Evolutionary conservation across 1,139 yeast genomes (phyloP), one percentile per base, ranked within the genome.

Genomic region (Scheffersomyces cryptocercus): DNA sequence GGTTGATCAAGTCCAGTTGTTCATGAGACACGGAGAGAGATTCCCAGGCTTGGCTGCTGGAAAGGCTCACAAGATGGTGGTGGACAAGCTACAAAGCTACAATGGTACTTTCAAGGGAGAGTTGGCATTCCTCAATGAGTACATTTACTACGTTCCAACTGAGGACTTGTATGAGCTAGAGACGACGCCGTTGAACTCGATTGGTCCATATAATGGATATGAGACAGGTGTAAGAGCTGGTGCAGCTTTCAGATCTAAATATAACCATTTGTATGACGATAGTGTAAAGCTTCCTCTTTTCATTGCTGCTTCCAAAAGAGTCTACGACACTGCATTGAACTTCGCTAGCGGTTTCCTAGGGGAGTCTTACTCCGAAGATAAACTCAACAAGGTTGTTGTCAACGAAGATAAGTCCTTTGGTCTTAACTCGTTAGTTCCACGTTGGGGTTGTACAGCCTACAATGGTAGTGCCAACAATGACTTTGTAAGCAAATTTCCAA

Each of bases 11-110:
- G 86, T 83, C 12, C 82, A 80, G 51, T 61, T 80, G 46, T 63
- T 80, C 40, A 70, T 76, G 47, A 75, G 91, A 56, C 90, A 85
- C 52, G 90, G 90, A 16, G 89, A 84, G 56, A 68, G 90, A 53
- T 85, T 72, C 57, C 88, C 88, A 5, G 63, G 64, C 3, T 40
- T 55, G 16, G 34, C 53, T 9, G 59, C 52, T 10, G 67, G 67
- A 14, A 39, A 44, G 38, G 35, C 28, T 9, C 60, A 55, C 26
- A 55, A 62, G 39, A 54, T 49, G 12, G 41, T 61, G 20, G 56
- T 61, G 28, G 50, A 58, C 12, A 50, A 55, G 35, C 51, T 64
- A 24, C 59, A 55, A 46, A 44, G 46, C 28, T 56, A 56, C 45
- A 47, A 49, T 26, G 48, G 49, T 20, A 47, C 54, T 2, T 47